Evolutionary conservation across 129 eudicot species (phyloP).

Genomic region (Solidago caesia): DNA sequence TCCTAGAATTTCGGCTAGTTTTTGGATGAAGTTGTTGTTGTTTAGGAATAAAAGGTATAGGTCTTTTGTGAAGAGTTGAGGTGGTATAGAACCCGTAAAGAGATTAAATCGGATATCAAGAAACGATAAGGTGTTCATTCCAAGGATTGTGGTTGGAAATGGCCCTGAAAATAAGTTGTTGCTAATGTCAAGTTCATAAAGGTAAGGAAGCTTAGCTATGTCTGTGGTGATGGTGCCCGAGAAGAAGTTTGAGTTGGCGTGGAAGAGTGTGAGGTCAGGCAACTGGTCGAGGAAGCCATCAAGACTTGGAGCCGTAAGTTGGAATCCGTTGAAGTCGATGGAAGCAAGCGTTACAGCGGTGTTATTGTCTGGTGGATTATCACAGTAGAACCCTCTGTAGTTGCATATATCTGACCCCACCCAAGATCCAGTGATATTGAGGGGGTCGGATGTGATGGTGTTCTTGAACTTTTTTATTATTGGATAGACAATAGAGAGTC

Average conservation of each 20-base stretch:
- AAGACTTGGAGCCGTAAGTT: slow-evolving; percentile 63
- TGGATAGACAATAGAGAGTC: slow-evolving; percentile 62
- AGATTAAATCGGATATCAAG: slow-evolving; percentile 75
- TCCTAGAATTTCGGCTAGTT: slow-evolving; percentile 49
- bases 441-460: slow-evolving; percentile 63
- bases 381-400: slow-evolving; percentile 81
- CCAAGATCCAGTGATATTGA: slow-evolving; percentile 69
- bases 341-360: slow-evolving; percentile 70
- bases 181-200: slow-evolving; percentile 85
- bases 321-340: slow-evolving; percentile 92
- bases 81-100: slow-evolving; percentile 74
- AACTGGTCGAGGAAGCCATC: slow-evolving; percentile 78
- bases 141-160: slow-evolving; percentile 62
- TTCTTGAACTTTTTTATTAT: slow-evolving; percentile 66
- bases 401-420: slow-evolving; percentile 73
- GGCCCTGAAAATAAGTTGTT: slow-evolving; percentile 77
- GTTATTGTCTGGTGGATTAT: slow-evolving; percentile 71
- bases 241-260: slow-evolving; percentile 83
- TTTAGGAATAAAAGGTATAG: slow-evolving; percentile 67
- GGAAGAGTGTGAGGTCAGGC: slow-evolving; percentile 85
- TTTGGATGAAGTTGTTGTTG: slow-evolving; percentile 68
- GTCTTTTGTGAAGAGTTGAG: slow-evolving; percentile 54
- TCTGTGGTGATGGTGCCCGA: slow-evolving; percentile 55
- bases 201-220: slow-evolving; percentile 66
- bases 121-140: slow-evolving; percentile 45